Percentiles rank a stretch among this genome's conserved stretches.
Conservation (phyloP, 768 basidiomycete genomes). For the Calvatia gigantea region DNA sequence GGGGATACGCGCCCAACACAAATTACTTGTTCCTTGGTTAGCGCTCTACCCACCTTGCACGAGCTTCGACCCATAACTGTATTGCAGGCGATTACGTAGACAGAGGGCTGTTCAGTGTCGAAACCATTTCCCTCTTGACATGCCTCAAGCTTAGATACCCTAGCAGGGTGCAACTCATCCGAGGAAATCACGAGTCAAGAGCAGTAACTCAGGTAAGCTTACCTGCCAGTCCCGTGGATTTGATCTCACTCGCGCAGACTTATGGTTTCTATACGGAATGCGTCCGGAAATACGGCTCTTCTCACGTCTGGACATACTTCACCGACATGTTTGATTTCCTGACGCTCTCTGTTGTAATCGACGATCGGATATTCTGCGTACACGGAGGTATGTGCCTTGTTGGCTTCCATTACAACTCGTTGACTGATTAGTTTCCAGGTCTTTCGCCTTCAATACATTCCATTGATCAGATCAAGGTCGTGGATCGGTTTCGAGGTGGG, state of each 20-base stretch:
- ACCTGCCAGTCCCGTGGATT: constrained; percentile 18
- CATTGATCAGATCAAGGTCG: constrained; percentile 99
- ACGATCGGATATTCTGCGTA: constrained; percentile 98
- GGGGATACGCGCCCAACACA: constrained; percentile 92
- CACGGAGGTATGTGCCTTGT: constrained; percentile 72
- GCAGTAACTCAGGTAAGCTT: constrained; percentile 94
- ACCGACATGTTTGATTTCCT: constrained; percentile 99
- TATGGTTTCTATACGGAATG: constrained; percentile 99
- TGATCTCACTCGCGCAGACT: constrained; percentile 55
- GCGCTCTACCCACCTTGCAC: constrained; percentile 25
- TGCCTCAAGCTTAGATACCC: constrained; percentile 97
- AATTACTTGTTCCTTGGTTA: constrained; percentile 97
- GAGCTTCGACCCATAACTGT: constrained; percentile 11
- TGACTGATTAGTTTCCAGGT: constrained; percentile 42
- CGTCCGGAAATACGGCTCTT: constrained; percentile 92
- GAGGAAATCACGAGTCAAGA: constrained; percentile 97
- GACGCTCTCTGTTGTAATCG: constrained; percentile 95
- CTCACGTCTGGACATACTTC: constrained; percentile 98
- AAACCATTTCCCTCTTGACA: constrained; percentile 95
- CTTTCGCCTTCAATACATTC: constrained; percentile 98
- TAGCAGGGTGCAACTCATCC: constrained; percentile 91
- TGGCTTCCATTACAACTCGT: constrained; percentile 10
- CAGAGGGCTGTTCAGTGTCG: constrained; percentile 95
- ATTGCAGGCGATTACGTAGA: constrained; percentile 94
- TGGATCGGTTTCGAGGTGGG: constrained; percentile 94